These are phyloP conservation scores for Gymnopilus junonius DNA, from an alignment of 768 basidiomycete species.

Conservation along the genomic window DNA sequence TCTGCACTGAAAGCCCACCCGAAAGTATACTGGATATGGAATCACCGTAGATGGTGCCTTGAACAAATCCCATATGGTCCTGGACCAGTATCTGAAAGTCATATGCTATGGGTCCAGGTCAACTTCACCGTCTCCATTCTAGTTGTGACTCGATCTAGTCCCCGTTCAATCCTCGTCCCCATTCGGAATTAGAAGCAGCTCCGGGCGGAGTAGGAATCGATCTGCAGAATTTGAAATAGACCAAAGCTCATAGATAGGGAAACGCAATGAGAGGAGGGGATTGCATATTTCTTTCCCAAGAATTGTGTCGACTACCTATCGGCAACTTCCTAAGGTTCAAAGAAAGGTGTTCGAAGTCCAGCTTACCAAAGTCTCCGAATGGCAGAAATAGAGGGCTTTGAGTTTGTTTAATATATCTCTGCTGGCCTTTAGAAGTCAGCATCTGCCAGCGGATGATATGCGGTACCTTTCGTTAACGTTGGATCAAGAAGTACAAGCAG, in stretches of 20 bases:
- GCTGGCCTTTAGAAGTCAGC: background rate
- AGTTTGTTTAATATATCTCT: background rate
- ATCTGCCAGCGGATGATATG: background rate
- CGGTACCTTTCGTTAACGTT: background rate
- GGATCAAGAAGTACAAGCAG: too few species aligned
- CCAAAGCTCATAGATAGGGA: background rate
- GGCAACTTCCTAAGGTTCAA: background rate
- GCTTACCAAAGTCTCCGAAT: background rate
- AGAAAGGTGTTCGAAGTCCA: conserved; percentile 1
- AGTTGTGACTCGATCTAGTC: too few species aligned
- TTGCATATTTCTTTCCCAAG: background rate
- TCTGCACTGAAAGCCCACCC: conserved; percentile 82
- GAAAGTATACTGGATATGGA: conserved; percentile 99
- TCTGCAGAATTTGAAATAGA: background rate
- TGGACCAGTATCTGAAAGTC: conserved; percentile 43
- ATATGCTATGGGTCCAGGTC: too few species aligned
- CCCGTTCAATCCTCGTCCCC: too few species aligned
- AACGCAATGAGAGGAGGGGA: background rate
- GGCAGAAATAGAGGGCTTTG: background rate
- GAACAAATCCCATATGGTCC: conserved; percentile 84
- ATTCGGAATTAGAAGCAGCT: background rate
- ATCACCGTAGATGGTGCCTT: conserved; percentile 95
- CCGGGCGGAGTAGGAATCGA: background rate
- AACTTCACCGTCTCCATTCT: too few species aligned
- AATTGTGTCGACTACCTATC: background rate